Evolutionary conservation across 2,329 filamentous ascomycete genomes (phyloP).

Genomic region (Aureobasidium namibiae): DNA sequence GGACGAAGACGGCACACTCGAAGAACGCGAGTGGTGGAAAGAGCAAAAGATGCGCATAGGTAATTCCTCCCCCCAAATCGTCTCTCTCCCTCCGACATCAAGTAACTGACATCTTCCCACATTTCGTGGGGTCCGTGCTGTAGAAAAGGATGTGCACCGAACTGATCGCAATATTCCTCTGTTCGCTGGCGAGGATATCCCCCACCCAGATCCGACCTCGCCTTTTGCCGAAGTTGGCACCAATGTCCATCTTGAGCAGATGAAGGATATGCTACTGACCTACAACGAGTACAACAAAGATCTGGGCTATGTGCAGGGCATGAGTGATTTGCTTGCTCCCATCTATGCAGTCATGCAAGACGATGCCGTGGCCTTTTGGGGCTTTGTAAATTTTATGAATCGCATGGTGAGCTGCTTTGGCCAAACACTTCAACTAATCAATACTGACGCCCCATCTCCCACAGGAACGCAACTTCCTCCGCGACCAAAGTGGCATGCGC

Average conservation of each 20-base stretch:
- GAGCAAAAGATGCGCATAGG: constrained; percentile 90
- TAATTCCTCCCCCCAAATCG: constrained; percentile 35
- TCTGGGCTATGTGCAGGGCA: constrained; percentile 94
- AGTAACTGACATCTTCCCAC: constrained; percentile 39
- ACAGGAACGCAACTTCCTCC: constrained; percentile 82
- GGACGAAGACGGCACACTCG: constrained; percentile 68
- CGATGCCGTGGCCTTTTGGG: constrained; percentile 95
- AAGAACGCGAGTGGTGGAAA: constrained; percentile 91
- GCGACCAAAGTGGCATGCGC: constrained; percentile 94
- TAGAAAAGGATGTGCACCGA: constrained; percentile 97
- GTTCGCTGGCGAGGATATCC: constrained; percentile 91
- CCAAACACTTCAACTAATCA: neutral
- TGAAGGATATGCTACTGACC: constrained; percentile 98
- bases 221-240: constrained; percentile 89
- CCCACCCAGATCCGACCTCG: constrained; percentile 91
- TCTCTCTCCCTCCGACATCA: neutral
- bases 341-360: constrained; percentile 98
- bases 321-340: constrained; percentile 92
- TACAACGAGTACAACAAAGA: constrained; percentile 98
- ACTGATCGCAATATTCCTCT: constrained; percentile 93
- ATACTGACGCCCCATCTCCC: neutral
- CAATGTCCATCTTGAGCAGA: constrained; percentile 94
- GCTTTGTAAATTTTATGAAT: constrained; percentile 91
- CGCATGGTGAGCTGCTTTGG: constrained; percentile 56
- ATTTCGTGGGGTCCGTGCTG: constrained; percentile 45